Conservation (phyloP, 257 asterid species). For the Solanum clarkiae region DNA sequence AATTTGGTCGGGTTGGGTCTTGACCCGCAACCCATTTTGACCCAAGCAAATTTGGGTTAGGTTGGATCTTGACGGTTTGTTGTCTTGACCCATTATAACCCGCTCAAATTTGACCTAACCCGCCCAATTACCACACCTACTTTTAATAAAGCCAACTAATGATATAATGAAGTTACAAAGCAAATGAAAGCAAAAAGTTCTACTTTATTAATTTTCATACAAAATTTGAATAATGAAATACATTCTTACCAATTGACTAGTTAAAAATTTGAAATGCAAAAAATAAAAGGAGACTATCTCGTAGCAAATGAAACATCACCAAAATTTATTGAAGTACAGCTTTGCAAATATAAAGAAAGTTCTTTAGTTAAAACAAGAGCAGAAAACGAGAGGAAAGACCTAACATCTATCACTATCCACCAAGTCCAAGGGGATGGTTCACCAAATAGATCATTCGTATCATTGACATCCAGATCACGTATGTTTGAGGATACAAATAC, state of each 20-base stretch:
- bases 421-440: background rate
- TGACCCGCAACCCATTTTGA: too few species aligned
- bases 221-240: background rate
- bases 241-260: background rate
- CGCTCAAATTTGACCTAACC: too few species aligned
- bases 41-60: too few species aligned
- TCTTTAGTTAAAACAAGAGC: background rate
- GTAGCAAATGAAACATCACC: background rate
- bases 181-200: background rate
- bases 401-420: background rate
- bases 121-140: too few species aligned
- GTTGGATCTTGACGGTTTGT: too few species aligned
- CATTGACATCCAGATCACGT: background rate
- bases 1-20: too few species aligned
- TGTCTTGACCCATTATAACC: too few species aligned
- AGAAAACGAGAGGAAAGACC: background rate
- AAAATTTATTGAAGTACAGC: background rate
- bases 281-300: background rate
- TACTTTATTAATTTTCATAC: background rate
- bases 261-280: background rate
- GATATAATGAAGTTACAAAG: background rate
- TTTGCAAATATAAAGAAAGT: background rate
- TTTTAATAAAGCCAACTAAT: background rate
- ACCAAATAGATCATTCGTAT: background rate
- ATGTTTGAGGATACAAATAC: background rate